Conservation (phyloP, 768 basidiomycete genomes). For the Tylopilus balloui region DNA sequence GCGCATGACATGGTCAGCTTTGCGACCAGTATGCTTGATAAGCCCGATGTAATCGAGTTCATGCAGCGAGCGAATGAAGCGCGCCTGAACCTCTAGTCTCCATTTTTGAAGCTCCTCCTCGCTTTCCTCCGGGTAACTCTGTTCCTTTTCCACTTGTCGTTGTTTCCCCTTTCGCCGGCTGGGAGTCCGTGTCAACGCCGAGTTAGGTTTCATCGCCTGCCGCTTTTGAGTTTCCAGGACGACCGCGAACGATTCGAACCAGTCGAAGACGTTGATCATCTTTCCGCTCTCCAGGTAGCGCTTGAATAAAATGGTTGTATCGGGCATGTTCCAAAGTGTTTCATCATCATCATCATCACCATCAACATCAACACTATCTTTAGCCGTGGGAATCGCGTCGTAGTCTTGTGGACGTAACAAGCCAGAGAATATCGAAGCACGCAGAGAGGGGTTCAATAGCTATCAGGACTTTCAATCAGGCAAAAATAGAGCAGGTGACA, state of each 20-base stretch:
- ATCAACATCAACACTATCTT: constrained; percentile 16
- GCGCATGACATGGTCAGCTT: constrained; percentile 69
- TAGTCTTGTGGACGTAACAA: constrained; percentile 58
- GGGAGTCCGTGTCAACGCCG: constrained; percentile 11
- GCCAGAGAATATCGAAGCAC: constrained; percentile 56
- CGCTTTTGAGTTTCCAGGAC: constrained; percentile 57
- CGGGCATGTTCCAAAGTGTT: constrained; percentile 54
- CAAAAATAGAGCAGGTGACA: not conserved
- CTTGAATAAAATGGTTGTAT: constrained; percentile 70
- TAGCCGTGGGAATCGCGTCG: not conserved
- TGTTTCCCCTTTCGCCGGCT: constrained; percentile 25
- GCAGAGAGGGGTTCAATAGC: constrained; percentile 68
- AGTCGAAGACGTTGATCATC: constrained; percentile 85
- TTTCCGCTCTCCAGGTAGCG: constrained; percentile 76
- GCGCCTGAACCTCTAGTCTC: constrained; percentile 65
- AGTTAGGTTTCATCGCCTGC: not conserved
- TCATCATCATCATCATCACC: constrained; percentile 24
- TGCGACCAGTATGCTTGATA: constrained; percentile 73
- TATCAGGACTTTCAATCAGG: constrained; percentile 24
- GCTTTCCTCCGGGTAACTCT: constrained; percentile 17
- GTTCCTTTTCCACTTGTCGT: constrained; percentile 21
- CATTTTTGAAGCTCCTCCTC: constrained; percentile 45
- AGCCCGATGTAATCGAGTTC: constrained; percentile 80
- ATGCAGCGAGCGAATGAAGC: constrained; percentile 76
- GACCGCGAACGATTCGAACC: constrained; percentile 73